phyloP scores from a whole-genome alignment of 2,329 filamentous ascomycete genomes.

The Cephalotrichum gorgonifer region DNA sequence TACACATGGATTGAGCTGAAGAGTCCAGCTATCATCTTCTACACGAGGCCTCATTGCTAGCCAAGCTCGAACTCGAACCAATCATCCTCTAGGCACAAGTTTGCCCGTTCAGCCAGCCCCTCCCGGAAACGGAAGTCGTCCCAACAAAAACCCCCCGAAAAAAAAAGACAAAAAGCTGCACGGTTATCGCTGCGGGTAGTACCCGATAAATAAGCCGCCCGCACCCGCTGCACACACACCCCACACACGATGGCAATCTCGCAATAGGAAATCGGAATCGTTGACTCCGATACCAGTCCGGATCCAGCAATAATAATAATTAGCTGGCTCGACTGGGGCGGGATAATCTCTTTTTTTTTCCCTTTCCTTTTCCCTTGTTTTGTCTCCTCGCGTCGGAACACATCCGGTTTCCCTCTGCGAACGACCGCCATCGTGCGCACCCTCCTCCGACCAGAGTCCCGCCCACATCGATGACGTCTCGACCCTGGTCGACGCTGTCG shows the following conservation, averaged over 20 bases:
- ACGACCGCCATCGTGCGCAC: neutral
- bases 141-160: too few relatives aligned
- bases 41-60: too few relatives aligned
- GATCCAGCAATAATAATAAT: too few relatives aligned
- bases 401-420: neutral
- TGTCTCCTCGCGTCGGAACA: neutral
- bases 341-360: neutral
- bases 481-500: constrained; percentile 4
- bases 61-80: too few relatives aligned
- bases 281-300: neutral
- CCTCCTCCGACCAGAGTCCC: too few relatives aligned
- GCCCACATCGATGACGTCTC: constrained; percentile 1
- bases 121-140: too few relatives aligned
- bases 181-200: neutral
- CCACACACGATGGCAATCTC: neutral
- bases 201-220: neutral
- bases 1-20: too few relatives aligned
- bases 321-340: neutral
- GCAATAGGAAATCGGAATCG: neutral
- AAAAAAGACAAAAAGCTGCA: neutral
- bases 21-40: too few relatives aligned
- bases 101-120: too few relatives aligned
- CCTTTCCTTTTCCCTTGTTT: neutral
- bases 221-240: neutral
- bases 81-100: too few relatives aligned